phyloP scores from a whole-genome alignment of 805 yeast genomes.

The Candida rishiriensis region DNA sequence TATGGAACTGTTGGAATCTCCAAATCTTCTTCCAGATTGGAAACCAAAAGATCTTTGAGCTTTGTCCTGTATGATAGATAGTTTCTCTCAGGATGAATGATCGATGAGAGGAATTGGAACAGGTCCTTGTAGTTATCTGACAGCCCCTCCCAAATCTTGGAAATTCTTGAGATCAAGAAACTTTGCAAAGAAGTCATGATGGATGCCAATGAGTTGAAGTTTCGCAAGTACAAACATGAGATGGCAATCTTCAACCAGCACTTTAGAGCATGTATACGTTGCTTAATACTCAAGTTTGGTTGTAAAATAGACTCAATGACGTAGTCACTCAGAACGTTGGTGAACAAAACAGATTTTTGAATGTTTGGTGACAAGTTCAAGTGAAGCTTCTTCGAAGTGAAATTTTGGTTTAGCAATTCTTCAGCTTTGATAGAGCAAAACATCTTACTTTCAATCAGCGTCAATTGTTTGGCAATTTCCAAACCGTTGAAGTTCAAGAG shows the following conservation, averaged over 20 bases:
- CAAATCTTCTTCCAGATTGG: constrained; percentile 36
- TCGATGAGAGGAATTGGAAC: constrained; percentile 58
- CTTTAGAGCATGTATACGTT: constrained; percentile 51
- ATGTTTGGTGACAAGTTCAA: constrained; percentile 61
- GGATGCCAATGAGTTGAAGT: constrained; percentile 75
- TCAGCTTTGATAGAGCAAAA: constrained; percentile 60
- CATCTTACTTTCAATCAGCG: constrained; percentile 64
- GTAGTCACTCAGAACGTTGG: constrained; percentile 67
- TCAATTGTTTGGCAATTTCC: constrained; percentile 73
- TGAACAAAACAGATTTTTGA: constrained; percentile 56
- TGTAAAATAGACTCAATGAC: constrained; percentile 66
- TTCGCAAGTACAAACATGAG: constrained; percentile 67
- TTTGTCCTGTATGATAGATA: constrained; percentile 64
- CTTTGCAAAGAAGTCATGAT: constrained; percentile 74
- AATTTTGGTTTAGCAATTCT: constrained; percentile 64
- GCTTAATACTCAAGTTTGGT: constrained; percentile 43
- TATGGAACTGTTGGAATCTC: constrained; percentile 72
- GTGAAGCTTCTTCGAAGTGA: constrained; percentile 53
- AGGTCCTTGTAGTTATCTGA: constrained; percentile 57
- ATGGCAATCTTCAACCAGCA: constrained; percentile 73
- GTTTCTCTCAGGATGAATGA: constrained; percentile 73
- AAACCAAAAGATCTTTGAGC: constrained; percentile 49
- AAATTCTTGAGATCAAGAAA: constrained; percentile 60
- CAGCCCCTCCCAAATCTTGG: constrained; percentile 54
- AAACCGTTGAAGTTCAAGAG: constrained; percentile 59